Base-by-base conservation (phyloP, 2,329 filamentous ascomycete species). In the Fusarium zealandicum region DNA sequence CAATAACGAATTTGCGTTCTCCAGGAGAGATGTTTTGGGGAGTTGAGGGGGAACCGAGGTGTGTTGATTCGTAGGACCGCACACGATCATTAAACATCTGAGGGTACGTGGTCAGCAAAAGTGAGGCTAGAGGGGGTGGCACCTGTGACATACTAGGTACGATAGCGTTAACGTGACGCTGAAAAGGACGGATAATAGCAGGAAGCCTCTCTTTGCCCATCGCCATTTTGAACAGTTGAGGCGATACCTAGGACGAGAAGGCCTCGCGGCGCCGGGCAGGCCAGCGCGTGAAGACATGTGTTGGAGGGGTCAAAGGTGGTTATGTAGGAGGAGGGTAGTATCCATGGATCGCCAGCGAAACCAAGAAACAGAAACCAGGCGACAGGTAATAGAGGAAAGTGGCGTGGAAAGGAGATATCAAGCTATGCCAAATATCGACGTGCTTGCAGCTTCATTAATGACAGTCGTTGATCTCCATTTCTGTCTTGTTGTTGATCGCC, bases 1-100 rank as follows among this genome's bases (percentile, higher is more conserved):
- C 49, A 12, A 67, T 61, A 17, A 63, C 65, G 6, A 67, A 57
- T n/a, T 61, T 66, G 14, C 61, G 53, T 1, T 65, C 57, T n/a
- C 63, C 63, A 1, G 59, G 41, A 5, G 59, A 13, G 22, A 63
- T 41, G 10, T 38, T 28, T n/a, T 51, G 32, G n/a, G 58, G 20
- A 2, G 36, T 45, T 4, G 47, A 28, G 13, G 8, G 20, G 1
- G 41, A 39, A 4, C 59, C 58, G 9, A 47, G 32, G 8, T 59
- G 44, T 48, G 59, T 61, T 6, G 58, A 48, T 18, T 44, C 38
- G 13, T 40, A 42, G 11, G 58, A 50, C 14, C 51, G 41, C 49
- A 62, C 20, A 36, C 20, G 49, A 47, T 62, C 54, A 61, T 61
- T 62, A 62, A 55, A 18, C 16, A 62, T 62, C 58, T 61, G 8